phyloP scores from a whole-genome alignment of 768 basidiomycete genomes.

The Hericium erinaceus region DNA sequence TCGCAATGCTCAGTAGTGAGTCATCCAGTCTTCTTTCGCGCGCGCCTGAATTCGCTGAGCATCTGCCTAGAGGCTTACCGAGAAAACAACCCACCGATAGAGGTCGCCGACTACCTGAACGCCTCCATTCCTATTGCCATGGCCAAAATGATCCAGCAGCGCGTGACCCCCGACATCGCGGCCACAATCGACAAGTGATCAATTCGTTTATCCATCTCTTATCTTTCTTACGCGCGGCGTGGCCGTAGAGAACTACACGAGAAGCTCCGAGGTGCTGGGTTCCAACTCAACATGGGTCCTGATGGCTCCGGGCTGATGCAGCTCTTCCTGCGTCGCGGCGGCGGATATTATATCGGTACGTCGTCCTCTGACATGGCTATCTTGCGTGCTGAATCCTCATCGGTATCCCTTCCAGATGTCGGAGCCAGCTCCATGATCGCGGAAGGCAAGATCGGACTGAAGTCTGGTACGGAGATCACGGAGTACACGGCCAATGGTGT shows the following conservation, averaged over 20 bases:
- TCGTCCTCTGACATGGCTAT: neutral
- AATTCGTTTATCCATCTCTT: neutral
- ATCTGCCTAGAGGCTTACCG: neutral
- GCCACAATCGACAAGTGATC: neutral
- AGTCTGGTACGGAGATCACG: constrained; percentile 24
- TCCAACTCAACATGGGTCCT: constrained; percentile 28
- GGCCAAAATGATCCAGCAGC: neutral
- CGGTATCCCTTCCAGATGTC: constrained; percentile 7
- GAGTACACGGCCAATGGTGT: constrained; percentile 20
- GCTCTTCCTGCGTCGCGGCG: constrained; percentile 71
- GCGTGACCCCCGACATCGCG: neutral
- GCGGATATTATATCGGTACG: constrained; percentile 36
- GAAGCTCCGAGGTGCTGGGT: constrained; percentile 27
- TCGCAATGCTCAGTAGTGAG: neutral
- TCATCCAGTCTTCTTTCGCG: neutral
- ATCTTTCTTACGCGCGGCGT: neutral
- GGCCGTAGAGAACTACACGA: constrained; percentile 27
- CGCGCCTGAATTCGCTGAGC: too few species aligned
- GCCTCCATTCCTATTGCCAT: neutral
- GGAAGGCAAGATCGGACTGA: constrained; percentile 43
- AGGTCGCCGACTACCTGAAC: neutral
- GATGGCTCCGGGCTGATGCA: constrained; percentile 39
- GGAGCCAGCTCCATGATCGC: constrained; percentile 38
- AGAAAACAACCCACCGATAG: neutral
- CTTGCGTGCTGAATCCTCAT: neutral